Conservation (phyloP, 73 alveolate genomes). For the Chromera velia region DNA sequence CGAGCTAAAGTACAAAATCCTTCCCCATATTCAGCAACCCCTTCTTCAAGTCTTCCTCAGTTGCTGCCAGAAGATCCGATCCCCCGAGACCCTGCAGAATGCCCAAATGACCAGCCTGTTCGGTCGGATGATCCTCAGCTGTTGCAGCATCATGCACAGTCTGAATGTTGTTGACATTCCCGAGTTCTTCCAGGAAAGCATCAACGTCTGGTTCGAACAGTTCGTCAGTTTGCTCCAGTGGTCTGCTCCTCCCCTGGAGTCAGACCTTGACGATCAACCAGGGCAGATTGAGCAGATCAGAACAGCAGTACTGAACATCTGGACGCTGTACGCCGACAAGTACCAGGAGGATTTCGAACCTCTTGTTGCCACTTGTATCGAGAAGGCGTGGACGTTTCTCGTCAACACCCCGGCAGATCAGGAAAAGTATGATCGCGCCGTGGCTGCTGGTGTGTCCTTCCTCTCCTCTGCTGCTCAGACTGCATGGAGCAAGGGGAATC, state of each 20-base stretch:
- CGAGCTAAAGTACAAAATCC: constrained; percentile 28
- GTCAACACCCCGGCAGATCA: background rate
- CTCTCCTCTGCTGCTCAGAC: constrained; percentile 12
- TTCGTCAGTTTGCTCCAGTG: constrained; percentile 32
- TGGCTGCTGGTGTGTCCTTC: constrained; percentile 19
- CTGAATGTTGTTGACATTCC: constrained; percentile 66
- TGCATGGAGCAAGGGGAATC: no score
- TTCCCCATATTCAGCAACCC: background rate
- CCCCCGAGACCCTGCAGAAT: no score
- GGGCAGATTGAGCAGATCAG: constrained; percentile 7
- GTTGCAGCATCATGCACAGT: constrained; percentile 44
- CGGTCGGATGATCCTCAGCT: background rate
- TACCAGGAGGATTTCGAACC: constrained; percentile 26
- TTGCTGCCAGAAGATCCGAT: background rate
- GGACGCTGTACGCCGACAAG: constrained; percentile 27
- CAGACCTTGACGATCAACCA: background rate
- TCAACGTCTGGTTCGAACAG: constrained; percentile 59
- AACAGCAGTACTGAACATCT: constrained; percentile 19
- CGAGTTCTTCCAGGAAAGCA: constrained; percentile 70
- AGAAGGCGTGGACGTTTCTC: no score
- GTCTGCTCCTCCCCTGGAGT: constrained; percentile 1
- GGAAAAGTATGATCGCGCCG: background rate
- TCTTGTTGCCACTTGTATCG: background rate
- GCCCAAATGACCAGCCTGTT: no score
- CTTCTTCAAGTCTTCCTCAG: background rate